These are phyloP conservation scores for Xylariaceae sp. DNA, from an alignment of 2,329 filamentous ascomycete genomes.

Conservation along the genomic window DNA sequence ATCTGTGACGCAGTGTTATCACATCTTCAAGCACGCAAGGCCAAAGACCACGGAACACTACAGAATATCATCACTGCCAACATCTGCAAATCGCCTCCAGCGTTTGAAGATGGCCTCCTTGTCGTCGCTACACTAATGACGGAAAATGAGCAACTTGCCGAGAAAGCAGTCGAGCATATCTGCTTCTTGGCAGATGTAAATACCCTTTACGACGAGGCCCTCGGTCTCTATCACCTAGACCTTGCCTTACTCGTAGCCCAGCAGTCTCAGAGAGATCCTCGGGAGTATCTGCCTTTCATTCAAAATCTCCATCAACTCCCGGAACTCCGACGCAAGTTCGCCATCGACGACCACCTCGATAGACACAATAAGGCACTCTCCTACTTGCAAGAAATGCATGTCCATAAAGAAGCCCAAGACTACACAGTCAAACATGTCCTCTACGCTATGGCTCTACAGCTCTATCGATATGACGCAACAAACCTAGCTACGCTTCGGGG, in stretches of 20 bases:
- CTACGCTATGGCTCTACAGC: conserved; percentile 70
- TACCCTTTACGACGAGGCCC: conserved; percentile 80
- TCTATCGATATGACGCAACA: conserved; percentile 77
- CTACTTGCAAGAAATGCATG: conserved; percentile 69
- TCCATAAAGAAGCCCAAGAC: conserved; percentile 70
- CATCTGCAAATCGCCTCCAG: conserved; percentile 88
- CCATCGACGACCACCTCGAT: conserved; percentile 83
- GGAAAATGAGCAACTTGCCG: conserved; percentile 67
- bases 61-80: conserved; percentile 94
- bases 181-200: conserved; percentile 96
- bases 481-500: conserved; percentile 66
- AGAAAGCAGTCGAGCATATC: conserved; percentile 91
- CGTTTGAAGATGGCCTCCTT: conserved; percentile 76
- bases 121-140: conserved; percentile 74
- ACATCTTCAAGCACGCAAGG: conserved; percentile 58
- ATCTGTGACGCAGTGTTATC: conserved; percentile 83
- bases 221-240: conserved; percentile 89
- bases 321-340: conserved; percentile 67
- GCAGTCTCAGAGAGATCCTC: conserved; percentile 90
- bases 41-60: conserved; percentile 52
- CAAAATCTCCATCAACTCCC: conserved; percentile 77
- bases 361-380: conserved; percentile 72
- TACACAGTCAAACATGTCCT: conserved; percentile 79
- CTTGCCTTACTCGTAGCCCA: conserved; percentile 88
- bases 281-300: conserved; percentile 93